Conservation (phyloP, 352 stramenopile species). For the Phytopythium aichiense region DNA sequence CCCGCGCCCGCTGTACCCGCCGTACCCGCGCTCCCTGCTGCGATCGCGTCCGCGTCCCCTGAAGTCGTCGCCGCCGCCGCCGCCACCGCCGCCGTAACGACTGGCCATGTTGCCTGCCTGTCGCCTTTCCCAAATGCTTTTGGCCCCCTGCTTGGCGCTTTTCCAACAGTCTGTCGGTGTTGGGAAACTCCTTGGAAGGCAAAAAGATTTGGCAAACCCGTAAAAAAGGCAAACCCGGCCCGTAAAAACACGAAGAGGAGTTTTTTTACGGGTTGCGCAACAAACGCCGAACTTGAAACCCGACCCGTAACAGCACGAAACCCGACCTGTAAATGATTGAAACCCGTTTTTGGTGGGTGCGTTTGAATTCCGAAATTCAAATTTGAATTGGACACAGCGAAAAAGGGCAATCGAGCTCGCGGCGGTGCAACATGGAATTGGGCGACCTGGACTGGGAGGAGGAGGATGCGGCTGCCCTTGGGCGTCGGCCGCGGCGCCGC, state of each 20-base stretch:
- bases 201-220: background rate
- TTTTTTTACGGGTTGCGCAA: background rate
- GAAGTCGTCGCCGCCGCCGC: constrained; percentile 41
- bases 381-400: constrained; percentile 18
- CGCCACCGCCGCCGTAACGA: constrained; percentile 54
- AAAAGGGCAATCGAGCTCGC: background rate
- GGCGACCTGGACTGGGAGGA: constrained; percentile 30
- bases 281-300: too few species aligned
- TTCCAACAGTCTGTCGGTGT: background rate
- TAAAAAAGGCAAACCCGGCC: background rate
- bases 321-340: too few species aligned
- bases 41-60: constrained; percentile 61
- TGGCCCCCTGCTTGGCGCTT: constrained; percentile 5
- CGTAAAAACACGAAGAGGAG: background rate
- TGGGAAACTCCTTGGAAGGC: background rate
- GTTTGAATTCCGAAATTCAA: constrained; percentile 15
- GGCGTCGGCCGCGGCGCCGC: constrained; percentile 10
- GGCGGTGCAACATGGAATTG: constrained; percentile 13
- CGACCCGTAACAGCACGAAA: too few species aligned
- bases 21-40: constrained; percentile 58
- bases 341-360: too few species aligned
- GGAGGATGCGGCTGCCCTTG: constrained; percentile 16
- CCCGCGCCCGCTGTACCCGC: constrained; percentile 21
- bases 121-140: background rate
- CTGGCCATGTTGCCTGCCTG: constrained; percentile 34